These are phyloP conservation scores for Boletus pseudo-olivaceus DNA, from an alignment of 768 basidiomycete species.

Conservation along the genomic window DNA sequence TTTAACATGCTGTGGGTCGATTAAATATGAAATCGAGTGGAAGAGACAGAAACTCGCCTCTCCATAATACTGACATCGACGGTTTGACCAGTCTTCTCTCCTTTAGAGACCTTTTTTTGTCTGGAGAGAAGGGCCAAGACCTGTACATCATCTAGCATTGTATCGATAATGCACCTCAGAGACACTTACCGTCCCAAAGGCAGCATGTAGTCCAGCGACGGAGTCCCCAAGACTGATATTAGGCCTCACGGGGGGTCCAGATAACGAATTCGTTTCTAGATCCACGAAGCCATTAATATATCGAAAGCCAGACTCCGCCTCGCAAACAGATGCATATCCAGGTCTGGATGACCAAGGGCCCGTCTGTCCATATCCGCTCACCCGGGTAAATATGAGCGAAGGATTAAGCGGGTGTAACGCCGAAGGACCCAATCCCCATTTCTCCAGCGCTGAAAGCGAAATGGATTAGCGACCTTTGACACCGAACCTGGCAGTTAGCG, in stretches of 20 bases:
- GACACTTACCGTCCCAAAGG: conserved; percentile 62
- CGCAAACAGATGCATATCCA: conserved; percentile 72
- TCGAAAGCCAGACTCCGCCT: conserved; percentile 72
- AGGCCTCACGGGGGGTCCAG: conserved; percentile 63
- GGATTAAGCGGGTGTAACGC: conserved; percentile 72
- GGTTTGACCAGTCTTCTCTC: conserved; percentile 40
- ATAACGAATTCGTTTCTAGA: conserved; percentile 46
- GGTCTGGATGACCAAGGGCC: conserved; percentile 70
- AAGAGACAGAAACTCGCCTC: conserved; percentile 38
- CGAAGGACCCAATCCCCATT: conserved; percentile 60
- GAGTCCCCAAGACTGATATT: conserved; percentile 74
- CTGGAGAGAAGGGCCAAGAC: conserved; percentile 58
- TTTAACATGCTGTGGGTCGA: conserved; percentile 57
- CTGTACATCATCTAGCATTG: conserved; percentile 27
- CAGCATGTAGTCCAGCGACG: conserved; percentile 67
- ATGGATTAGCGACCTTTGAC: background rate
- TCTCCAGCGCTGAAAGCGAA: conserved; percentile 54
- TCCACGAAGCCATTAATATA: conserved; percentile 69
- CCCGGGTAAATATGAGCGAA: conserved; percentile 85
- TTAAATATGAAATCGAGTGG: background rate
- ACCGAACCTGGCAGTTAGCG: background rate
- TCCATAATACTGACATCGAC: conserved; percentile 79
- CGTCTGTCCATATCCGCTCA: conserved; percentile 73
- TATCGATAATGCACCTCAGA: background rate
- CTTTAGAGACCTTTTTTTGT: conserved; percentile 32